A percentile compares a stretch with the other conserved stretches of the same genome.
Conservation (phyloP, 164 flowering plant genomes). For the Umbellularia californica region DNA sequence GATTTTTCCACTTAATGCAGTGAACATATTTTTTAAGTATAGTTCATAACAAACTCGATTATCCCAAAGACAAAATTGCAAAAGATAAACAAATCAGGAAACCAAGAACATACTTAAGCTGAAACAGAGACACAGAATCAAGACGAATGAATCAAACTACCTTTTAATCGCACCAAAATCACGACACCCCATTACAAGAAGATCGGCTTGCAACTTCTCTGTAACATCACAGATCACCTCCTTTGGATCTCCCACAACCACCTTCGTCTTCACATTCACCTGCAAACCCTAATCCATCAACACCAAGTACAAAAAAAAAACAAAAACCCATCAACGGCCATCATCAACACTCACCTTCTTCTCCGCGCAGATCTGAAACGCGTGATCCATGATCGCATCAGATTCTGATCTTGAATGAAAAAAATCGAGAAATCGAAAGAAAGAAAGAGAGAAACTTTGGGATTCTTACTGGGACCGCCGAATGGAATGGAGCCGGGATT, state of each 20-base stretch:
- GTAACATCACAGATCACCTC: conserved; percentile 68
- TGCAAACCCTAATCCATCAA: conserved; percentile 14
- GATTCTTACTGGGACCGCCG: conserved; percentile 67
- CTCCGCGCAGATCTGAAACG: conserved; percentile 49
- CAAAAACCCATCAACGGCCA: neutral
- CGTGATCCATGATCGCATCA: conserved; percentile 59
- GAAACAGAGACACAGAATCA: neutral
- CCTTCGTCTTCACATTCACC: conserved; percentile 54
- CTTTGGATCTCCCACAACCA: conserved; percentile 75
- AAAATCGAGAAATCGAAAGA: neutral
- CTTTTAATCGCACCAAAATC: conserved; percentile 73
- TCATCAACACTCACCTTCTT: conserved; percentile 31
- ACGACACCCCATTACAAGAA: conserved; percentile 82
- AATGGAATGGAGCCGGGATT: conserved; percentile 79
- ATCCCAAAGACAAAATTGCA: neutral
- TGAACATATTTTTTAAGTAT: neutral
- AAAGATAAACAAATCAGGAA: neutral
- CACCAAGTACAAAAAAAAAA: neutral
- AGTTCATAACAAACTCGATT: neutral
- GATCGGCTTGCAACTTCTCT: conserved; percentile 62
- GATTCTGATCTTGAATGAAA: neutral
- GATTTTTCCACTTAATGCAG: neutral
- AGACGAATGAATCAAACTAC: conserved; percentile 23
- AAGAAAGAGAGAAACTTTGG: neutral
- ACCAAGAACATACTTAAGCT: neutral